Conservation (phyloP, 208 protist genomes). For the Endotrypanum monterogeii region DNA sequence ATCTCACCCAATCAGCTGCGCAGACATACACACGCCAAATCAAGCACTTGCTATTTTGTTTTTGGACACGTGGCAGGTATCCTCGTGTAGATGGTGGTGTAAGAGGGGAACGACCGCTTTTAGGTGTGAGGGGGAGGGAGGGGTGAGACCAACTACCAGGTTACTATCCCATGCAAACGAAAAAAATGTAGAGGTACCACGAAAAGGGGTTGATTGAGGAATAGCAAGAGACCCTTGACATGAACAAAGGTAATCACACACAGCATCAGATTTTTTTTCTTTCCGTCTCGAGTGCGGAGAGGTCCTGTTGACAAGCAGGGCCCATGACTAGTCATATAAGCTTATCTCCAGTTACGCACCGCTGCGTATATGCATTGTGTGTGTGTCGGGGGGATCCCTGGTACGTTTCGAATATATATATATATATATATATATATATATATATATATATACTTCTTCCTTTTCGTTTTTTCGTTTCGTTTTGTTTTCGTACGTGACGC, state of each 20-base stretch:
- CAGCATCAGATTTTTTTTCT: not conserved
- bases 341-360: not conserved
- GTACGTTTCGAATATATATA: constrained; percentile 9
- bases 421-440: too few species aligned
- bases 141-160: not conserved
- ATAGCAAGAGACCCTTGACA: not conserved
- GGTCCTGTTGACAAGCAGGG: not conserved
- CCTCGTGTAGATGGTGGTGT: not conserved
- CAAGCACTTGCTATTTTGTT: not conserved
- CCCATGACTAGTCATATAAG: too few species aligned
- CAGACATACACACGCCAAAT: not conserved
- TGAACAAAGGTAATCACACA: not conserved
- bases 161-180: not conserved
- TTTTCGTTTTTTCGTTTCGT: too few species aligned
- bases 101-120: not conserved
- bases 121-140: not conserved
- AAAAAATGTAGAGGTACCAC: not conserved
- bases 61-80: not conserved
- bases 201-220: not conserved
- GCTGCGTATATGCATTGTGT: not conserved
- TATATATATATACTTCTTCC: too few species aligned
- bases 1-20: not conserved
- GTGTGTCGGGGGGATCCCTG: not conserved
- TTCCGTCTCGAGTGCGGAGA: not conserved
- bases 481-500: too few species aligned